phyloP scores from a whole-genome alignment of 2,329 filamentous ascomycete species.

The Colletotrichum sp. region DNA sequence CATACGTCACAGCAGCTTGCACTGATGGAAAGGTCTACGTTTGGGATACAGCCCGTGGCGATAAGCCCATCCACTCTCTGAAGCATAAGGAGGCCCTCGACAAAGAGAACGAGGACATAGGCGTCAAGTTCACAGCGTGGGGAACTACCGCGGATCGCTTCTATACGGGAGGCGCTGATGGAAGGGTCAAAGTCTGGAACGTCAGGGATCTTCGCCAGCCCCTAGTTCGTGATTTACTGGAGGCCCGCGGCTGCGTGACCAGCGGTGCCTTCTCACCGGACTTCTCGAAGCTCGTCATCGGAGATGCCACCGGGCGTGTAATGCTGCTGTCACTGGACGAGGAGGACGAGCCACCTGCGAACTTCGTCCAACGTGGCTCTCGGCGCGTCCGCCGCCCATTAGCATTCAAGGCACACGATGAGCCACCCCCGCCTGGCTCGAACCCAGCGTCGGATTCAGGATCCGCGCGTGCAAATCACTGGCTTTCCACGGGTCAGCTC shows the following conservation, averaged over 20 bases:
- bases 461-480: conserved; percentile 30
- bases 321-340: conserved; percentile 59
- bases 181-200: conserved; percentile 68
- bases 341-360: conserved; percentile 36
- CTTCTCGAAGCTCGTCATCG: conserved; percentile 58
- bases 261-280: conserved; percentile 65
- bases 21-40: conserved; percentile 68
- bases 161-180: conserved; percentile 69
- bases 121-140: conserved; percentile 70
- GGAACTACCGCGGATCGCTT: conserved; percentile 60
- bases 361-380: conserved; percentile 33
- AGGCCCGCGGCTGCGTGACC: conserved; percentile 61
- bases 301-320: conserved; percentile 66
- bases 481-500: conserved; percentile 47
- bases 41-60: conserved; percentile 65
- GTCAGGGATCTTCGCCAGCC: conserved; percentile 49
- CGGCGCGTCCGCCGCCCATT: conserved; percentile 49
- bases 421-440: conserved; percentile 44
- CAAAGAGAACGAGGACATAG: conserved; percentile 61
- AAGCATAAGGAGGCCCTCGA: conserved; percentile 54
- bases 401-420: conserved; percentile 55
- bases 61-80: conserved; percentile 60
- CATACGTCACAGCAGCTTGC: conserved; percentile 65
- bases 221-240: conserved; percentile 58
- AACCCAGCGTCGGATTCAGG: conserved; percentile 27